Percentiles rank a stretch among this genome's conserved stretches.
These are phyloP conservation scores for Cynanchum wilfordii DNA, from an alignment of 257 asterid genomes.

Conservation along the genomic window DNA sequence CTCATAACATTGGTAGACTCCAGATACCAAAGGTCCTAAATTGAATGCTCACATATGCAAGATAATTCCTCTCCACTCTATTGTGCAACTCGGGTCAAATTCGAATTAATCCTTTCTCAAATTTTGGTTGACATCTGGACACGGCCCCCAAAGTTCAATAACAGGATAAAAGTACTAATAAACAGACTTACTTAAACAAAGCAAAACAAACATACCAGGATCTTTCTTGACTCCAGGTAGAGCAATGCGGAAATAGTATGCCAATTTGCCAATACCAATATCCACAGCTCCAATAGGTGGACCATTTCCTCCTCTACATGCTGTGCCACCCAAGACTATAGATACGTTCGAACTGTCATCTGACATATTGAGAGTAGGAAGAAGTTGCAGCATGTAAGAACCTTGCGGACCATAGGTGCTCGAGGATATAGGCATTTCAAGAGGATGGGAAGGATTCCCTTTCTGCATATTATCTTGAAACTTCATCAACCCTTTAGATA, in stretches of 20 bases:
- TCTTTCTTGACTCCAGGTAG: conserved; percentile 89
- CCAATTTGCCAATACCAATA: conserved; percentile 53
- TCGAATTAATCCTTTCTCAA: too few relatives aligned
- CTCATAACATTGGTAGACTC: too few relatives aligned
- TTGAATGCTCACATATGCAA: too few relatives aligned
- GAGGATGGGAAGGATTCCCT: conserved; percentile 13
- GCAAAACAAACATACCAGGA: conserved; percentile 49
- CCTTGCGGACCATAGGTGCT: conserved; percentile 12
- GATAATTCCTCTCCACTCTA: too few relatives aligned
- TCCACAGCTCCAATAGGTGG: conserved; percentile 76
- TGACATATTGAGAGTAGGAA: conserved; percentile 43
- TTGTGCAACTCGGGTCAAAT: too few relatives aligned
- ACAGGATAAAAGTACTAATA: too few relatives aligned
- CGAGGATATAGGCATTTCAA: conserved; percentile 24
- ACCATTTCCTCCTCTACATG: conserved; percentile 42
- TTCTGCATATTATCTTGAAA: conserved; percentile 26
- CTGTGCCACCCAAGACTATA: conserved; percentile 57
- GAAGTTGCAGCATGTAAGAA: conserved; percentile 50
- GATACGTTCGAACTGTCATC: conserved; percentile 36
- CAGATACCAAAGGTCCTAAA: too few relatives aligned
- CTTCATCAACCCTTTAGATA: conserved; percentile 14
- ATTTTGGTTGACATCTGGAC: too few relatives aligned
- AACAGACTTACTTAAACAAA: not conserved
- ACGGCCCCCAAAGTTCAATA: too few relatives aligned
- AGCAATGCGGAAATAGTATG: conserved; percentile 77